A percentile compares a stretch with the other conserved stretches of the same genome.
phyloP scores from a whole-genome alignment of 257 asterid genomes.

The Leonotis leonurus region DNA sequence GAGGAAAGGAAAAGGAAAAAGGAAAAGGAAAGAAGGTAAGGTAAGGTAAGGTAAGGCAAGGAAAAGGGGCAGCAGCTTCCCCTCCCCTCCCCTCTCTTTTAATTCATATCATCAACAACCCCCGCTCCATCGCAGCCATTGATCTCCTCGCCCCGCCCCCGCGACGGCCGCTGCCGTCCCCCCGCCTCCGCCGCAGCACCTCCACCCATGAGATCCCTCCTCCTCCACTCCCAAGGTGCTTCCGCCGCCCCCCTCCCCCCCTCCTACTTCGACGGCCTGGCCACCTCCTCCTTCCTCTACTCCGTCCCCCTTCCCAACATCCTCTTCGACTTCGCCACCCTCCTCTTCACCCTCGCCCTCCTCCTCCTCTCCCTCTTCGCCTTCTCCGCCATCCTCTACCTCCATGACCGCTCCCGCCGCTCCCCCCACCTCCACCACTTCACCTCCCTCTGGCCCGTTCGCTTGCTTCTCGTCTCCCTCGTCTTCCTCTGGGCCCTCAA shows the following conservation, averaged over 20 bases:
- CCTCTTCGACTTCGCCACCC: constrained; percentile 35
- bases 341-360: constrained; percentile 25
- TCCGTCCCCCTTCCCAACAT: constrained; percentile 24
- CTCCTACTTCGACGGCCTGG: constrained; percentile 5
- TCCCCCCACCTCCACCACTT: constrained; percentile 40
- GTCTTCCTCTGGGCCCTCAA: constrained; percentile 43
- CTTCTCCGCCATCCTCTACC: constrained; percentile 33
- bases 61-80: no score
- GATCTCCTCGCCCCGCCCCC: background rate
- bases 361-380: constrained; percentile 46
- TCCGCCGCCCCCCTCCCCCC: background rate
- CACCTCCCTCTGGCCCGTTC: constrained; percentile 52
- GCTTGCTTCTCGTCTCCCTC: constrained; percentile 44
- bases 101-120: constrained; percentile 9
- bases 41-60: no score
- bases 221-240: constrained; percentile 8
- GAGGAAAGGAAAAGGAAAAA: constrained; percentile 8
- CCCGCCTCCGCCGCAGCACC: background rate
- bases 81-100: background rate
- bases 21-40: background rate
- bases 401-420: constrained; percentile 37
- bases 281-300: background rate
- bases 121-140: constrained; percentile 6
- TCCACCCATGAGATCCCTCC: constrained; percentile 41
- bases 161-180: constrained; percentile 27